Evolutionary conservation across 2,329 filamentous ascomycete genomes (phyloP), one percentile per base, ranked within the genome.

Genomic region (Sporothrix inflata): DNA sequence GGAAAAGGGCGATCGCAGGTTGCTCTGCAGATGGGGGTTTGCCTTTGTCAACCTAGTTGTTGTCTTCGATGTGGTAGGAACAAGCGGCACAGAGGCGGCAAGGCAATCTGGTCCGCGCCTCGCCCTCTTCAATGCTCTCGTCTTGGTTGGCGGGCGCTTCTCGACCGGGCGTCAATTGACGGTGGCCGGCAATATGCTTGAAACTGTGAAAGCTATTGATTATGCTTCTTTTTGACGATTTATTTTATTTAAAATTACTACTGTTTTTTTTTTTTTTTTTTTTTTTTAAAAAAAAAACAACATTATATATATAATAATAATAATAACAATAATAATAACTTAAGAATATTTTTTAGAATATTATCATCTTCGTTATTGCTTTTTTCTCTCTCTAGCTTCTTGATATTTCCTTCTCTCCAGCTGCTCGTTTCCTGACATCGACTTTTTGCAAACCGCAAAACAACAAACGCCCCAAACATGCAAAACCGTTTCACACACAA

Each of bases 401-500:
- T n/a, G n/a, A n/a, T n/a, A n/a, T n/a, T n/a, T n/a, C n/a, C n/a
- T 19, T 21, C 16, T n/a, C 8, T 8, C 19, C 16, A 3, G 6
- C 6, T 21, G n/a, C 47, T 49, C 47, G 19, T 49, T 49, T 9
- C 47, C 7, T 19, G 19, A n/a, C 16, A 49, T 49, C 14, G 14
- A 21, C 42, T 60, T 60, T 24, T 19, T 27, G 11, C 57, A 47
- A 66, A 30, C 12, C 61, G 40, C 40, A 47, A 66, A 66, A 66
- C 21, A 47, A 47, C 24, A 47, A 49, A 66, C 24, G 8, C 24
- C 42, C 19, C 24, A 66, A 66, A 66, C 42, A 66, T 34, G 42
- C 42, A 49, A 49, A 7, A 49, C 42, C 27, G 63, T 66, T 66
- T 66, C 63, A 66, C 16, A 66, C 63, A 66, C 61, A 66, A 16